Evolutionary conservation across 2,329 filamentous ascomycete species (phyloP).

Genomic region (Phaeophleospora eucalypticola): DNA sequence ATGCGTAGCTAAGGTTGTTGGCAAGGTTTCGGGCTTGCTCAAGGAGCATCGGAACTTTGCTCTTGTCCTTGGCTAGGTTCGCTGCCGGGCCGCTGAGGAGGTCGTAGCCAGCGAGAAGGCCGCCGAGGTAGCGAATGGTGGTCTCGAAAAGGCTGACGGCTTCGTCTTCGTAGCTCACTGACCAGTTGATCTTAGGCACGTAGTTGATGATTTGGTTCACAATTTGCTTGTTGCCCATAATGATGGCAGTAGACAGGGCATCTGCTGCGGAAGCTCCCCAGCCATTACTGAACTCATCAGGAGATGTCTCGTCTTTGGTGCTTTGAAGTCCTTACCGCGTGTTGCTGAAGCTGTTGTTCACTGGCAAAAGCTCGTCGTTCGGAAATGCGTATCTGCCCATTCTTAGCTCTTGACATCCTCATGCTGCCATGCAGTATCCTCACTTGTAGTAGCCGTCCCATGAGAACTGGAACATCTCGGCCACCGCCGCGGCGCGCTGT

Average conservation of each 20-base stretch:
- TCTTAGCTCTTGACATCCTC: no score
- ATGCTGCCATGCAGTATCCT: background rate
- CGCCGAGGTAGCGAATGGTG: constrained; percentile 81
- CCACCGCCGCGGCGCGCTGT: constrained; percentile 54
- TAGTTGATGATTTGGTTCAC: constrained; percentile 68
- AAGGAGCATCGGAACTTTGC: constrained; percentile 58
- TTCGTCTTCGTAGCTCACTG: constrained; percentile 62
- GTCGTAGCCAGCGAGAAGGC: constrained; percentile 71
- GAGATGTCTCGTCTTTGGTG: background rate
- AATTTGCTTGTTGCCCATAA: constrained; percentile 68
- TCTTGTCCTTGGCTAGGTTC: constrained; percentile 16
- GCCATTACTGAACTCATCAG: constrained; percentile 52
- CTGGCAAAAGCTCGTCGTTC: constrained; percentile 55
- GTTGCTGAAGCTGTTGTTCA: constrained; percentile 62
- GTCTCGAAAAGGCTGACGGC: constrained; percentile 80
- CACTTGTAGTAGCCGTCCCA: constrained; percentile 55
- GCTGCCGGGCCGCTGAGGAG: constrained; percentile 64
- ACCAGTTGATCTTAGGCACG: constrained; percentile 68
- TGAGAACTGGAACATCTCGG: constrained; percentile 63
- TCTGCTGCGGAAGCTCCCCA: constrained; percentile 86
- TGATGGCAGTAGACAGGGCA: constrained; percentile 71
- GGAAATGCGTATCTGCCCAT: constrained; percentile 48
- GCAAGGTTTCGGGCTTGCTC: constrained; percentile 65
- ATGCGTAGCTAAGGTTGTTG: constrained; percentile 70
- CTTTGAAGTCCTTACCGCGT: constrained; percentile 42